Conservation (phyloP, 768 basidiomycete species). For the Multifurca ochricompacta region DNA sequence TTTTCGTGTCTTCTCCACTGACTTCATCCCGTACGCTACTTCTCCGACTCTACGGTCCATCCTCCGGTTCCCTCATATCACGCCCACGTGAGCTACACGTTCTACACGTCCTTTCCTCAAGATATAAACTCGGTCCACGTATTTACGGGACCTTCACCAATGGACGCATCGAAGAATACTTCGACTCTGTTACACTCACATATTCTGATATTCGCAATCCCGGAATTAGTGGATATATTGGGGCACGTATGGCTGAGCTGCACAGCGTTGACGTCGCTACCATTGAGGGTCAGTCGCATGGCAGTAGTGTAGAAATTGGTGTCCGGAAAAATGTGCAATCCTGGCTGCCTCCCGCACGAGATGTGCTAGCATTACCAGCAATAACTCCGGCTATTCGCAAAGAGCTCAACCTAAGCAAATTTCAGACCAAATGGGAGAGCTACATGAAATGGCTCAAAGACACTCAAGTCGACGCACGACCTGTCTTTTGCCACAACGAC, state of each 20-base stretch:
- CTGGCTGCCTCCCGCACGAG: conserved; percentile 65
- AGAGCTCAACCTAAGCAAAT: conserved; percentile 56
- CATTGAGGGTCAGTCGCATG: conserved; percentile 44
- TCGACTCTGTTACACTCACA: conserved; percentile 76
- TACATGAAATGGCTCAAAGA: conserved; percentile 67
- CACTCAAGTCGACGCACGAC: conserved; percentile 47
- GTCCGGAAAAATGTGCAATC: conserved; percentile 58
- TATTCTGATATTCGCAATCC: conserved; percentile 72
- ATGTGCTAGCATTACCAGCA: conserved; percentile 60
- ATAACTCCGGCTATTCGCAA: conserved; percentile 39
- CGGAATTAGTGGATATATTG: conserved; percentile 75
- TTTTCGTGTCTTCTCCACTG: conserved; percentile 78
- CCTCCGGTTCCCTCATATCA: conserved; percentile 80
- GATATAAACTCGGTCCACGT: conserved; percentile 81
- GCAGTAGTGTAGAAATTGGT: conserved; percentile 48
- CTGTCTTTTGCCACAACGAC: conserved; percentile 90
- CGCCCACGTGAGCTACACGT: conserved; percentile 80
- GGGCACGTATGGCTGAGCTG: conserved; percentile 91
- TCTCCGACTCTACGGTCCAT: conserved; percentile 87
- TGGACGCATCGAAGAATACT: conserved; percentile 93
- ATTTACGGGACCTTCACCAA: conserved; percentile 95
- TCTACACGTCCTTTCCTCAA: conserved; percentile 82
- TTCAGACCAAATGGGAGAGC: conserved; percentile 54
- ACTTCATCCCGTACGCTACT: conserved; percentile 57
- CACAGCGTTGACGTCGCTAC: conserved; percentile 81